Percentiles rank a stretch among this genome's conserved stretches.
These are phyloP conservation scores for Clavispora carvajalis DNA, from an alignment of 805 yeast genomes.

Conservation along the genomic window DNA sequence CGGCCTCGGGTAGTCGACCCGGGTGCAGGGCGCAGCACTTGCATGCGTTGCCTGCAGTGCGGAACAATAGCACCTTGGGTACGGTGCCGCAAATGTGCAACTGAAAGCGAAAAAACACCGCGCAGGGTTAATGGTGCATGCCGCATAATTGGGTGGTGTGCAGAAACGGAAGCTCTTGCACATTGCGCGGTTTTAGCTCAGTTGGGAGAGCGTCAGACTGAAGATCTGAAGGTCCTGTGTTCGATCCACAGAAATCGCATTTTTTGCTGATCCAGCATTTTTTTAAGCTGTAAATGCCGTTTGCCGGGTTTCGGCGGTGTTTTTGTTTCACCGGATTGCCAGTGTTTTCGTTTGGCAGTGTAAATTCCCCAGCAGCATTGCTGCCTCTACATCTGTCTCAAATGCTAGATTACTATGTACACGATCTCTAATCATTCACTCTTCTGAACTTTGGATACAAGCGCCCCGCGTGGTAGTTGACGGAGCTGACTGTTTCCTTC, in stretches of 20 bases:
- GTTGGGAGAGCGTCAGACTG: conserved; percentile 27
- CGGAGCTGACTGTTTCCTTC: conserved; percentile 39
- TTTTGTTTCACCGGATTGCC: too few species aligned
- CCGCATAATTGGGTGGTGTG: neutral
- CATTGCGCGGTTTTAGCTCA: conserved; percentile 30
- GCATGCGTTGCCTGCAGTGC: too few species aligned
- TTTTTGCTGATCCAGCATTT: conserved; percentile 8
- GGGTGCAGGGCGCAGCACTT: too few species aligned
- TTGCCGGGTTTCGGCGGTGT: too few species aligned
- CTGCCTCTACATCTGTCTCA: neutral
- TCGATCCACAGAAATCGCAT: conserved; percentile 28
- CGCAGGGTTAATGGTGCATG: too few species aligned
- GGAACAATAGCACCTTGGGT: too few species aligned
- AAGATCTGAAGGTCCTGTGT: conserved; percentile 22
- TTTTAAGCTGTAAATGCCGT: too few species aligned
- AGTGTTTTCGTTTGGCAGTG: too few species aligned
- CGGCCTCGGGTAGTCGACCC: too few species aligned
- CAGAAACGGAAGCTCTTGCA: neutral
- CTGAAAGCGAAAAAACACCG: too few species aligned
- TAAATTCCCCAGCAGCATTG: too few species aligned
- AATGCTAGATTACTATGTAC: conserved; percentile 6
- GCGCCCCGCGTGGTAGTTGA: conserved; percentile 54
- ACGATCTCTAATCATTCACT: conserved; percentile 26
- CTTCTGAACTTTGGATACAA: conserved; percentile 50
- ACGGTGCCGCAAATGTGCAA: too few species aligned